Evolutionary conservation across 768 basidiomycete species (phyloP).

Genomic region (Xerocomellus chrysenteron): DNA sequence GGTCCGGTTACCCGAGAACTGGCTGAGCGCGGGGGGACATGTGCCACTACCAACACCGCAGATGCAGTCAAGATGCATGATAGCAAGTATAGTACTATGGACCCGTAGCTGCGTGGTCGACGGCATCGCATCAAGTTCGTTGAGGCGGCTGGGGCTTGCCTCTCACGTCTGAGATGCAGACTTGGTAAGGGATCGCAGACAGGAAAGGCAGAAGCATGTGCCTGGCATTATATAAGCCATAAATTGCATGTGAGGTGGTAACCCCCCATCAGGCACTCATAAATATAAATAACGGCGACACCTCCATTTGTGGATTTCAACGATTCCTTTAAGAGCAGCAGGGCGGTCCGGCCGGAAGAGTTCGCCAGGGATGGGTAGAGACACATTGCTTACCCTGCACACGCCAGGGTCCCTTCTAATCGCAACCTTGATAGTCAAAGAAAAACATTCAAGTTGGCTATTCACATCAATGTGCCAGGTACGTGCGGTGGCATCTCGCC

Average conservation of each 20-base stretch:
- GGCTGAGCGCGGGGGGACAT: not conserved
- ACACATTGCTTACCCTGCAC: slow-evolving; percentile 18
- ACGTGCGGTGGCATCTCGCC: slow-evolving; percentile 25
- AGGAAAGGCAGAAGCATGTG: slow-evolving; percentile 14
- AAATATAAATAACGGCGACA: slow-evolving; percentile 5
- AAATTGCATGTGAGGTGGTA: slow-evolving; percentile 7
- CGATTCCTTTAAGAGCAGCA: not conserved
- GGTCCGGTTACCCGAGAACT: slow-evolving; percentile 14
- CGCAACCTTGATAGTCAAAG: slow-evolving; percentile 19
- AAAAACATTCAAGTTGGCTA: slow-evolving; percentile 1
- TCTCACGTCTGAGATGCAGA: slow-evolving; percentile 10
- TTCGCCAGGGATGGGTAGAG: slow-evolving; percentile 14
- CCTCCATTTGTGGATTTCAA: slow-evolving; percentile 4
- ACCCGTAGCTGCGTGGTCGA: slow-evolving; percentile 1
- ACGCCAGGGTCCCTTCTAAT: slow-evolving; percentile 17
- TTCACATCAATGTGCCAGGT: slow-evolving; percentile 19
- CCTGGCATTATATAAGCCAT: slow-evolving; percentile 13
- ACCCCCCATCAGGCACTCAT: slow-evolving; percentile 6
- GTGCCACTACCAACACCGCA: slow-evolving; percentile 7
- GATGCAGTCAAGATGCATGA: slow-evolving; percentile 1
- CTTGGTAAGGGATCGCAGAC: slow-evolving; percentile 2
- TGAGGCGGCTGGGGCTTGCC: slow-evolving; percentile 5
- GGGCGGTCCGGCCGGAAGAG: slow-evolving; percentile 14
- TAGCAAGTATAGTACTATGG: slow-evolving; percentile 16
- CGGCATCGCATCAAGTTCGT: slow-evolving; percentile 10